Conservation (phyloP, 148 eudicot genomes). For the Diospyros kaki region DNA sequence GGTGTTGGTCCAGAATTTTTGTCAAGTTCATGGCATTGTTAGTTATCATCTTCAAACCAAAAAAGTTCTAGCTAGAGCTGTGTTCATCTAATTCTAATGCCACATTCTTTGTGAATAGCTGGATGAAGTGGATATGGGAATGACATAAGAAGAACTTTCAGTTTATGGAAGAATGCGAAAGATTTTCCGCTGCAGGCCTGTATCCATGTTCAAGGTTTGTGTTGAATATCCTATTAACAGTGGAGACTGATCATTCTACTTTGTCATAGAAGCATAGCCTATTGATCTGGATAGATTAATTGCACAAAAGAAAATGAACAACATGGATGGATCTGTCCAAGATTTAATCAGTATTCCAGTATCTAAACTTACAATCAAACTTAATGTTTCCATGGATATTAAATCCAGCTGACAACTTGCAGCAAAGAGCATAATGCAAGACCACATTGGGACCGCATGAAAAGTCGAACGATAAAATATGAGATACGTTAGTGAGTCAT, state of each 20-base stretch:
- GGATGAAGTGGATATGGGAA: slow-evolving; percentile 99
- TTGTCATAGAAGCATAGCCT: background rate
- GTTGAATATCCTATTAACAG: background rate
- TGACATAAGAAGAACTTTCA: slow-evolving; percentile 96
- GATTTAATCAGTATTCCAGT: no score
- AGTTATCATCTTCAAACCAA: background rate
- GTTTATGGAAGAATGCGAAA: slow-evolving; percentile 89
- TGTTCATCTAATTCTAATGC: slow-evolving; percentile 1
- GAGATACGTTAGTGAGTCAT: no score
- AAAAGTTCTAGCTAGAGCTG: background rate
- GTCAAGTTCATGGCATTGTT: background rate
- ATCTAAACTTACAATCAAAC: no score
- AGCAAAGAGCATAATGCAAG: no score
- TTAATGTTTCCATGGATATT: no score
- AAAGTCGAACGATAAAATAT: no score
- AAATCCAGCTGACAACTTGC: no score
- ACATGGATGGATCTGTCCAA: no score
- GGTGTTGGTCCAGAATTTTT: background rate
- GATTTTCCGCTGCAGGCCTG: slow-evolving; percentile 86
- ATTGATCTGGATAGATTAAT: background rate
- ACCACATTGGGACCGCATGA: no score
- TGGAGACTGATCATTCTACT: background rate
- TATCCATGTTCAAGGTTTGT: slow-evolving; percentile 93
- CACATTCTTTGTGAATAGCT: slow-evolving; percentile 38
- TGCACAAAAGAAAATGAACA: background rate